A percentile compares a stretch with the other conserved stretches of the same genome.
Conservation (phyloP, 768 basidiomycete species). For the Russula sp. region DNA sequence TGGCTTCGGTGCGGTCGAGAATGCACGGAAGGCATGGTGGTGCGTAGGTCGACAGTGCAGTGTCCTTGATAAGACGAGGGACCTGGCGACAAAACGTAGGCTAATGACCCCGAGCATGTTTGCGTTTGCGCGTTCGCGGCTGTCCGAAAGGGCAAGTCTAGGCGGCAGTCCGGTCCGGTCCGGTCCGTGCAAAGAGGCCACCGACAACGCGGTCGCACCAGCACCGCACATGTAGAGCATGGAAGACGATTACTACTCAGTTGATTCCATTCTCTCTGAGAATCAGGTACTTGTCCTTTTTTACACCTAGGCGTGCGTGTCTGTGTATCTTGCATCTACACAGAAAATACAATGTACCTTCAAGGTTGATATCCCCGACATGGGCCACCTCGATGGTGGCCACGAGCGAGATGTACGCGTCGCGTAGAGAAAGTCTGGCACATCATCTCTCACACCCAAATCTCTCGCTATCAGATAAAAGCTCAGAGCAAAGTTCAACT, state of each 20-base stretch:
- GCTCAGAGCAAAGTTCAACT: slow-evolving; percentile 69
- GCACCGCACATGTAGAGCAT: slow-evolving; percentile 33
- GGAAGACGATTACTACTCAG: slow-evolving; percentile 90
- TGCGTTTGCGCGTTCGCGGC: not conserved
- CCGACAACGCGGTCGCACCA: too few species aligned
- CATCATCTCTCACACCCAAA: not conserved
- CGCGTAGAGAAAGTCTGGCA: not conserved
- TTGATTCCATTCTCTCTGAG: slow-evolving; percentile 86
- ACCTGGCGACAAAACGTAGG: not conserved
- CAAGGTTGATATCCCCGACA: slow-evolving; percentile 72
- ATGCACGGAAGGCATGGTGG: not conserved
- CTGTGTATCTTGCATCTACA: not conserved
- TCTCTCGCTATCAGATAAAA: slow-evolving; percentile 51
- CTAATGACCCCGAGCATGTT: not conserved
- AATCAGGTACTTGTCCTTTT: slow-evolving; percentile 57
- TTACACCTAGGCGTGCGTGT: not conserved
- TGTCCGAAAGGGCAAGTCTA: not conserved
- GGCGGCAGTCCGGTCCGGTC: slow-evolving; percentile 1
- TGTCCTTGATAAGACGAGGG: not conserved
- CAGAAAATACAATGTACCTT: slow-evolving; percentile 95
- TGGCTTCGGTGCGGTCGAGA: slow-evolving; percentile 28
- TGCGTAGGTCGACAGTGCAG: not conserved
- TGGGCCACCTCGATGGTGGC: slow-evolving; percentile 88
- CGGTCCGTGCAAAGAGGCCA: too few species aligned
- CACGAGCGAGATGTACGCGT: slow-evolving; percentile 63